Conservation (phyloP, 1,284 basidiomycete species). For the Heterobasidion parviporum region DNA sequence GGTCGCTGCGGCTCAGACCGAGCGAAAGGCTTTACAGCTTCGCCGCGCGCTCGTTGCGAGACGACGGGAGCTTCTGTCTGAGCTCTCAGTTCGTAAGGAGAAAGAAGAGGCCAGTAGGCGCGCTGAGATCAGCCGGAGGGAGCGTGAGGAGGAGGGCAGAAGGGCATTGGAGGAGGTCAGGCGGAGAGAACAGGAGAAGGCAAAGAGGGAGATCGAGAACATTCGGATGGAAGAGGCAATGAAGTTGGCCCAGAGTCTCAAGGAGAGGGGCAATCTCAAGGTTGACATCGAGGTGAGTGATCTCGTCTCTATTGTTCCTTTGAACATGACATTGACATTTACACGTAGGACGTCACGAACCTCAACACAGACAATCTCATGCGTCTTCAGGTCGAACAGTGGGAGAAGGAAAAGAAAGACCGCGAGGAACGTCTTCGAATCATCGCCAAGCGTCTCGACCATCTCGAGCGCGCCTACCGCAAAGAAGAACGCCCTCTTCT, state of each 20-base stretch:
- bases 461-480: constrained; percentile 92
- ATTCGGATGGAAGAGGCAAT: constrained; percentile 83
- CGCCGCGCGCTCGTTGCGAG: constrained; percentile 81
- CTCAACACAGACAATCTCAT: constrained; percentile 88
- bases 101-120: constrained; percentile 83
- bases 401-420: constrained; percentile 96
- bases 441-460: constrained; percentile 87
- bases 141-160: constrained; percentile 70
- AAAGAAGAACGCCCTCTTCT: constrained; percentile 90
- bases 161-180: constrained; percentile 63
- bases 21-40: constrained; percentile 71
- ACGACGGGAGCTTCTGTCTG: constrained; percentile 82
- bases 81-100: constrained; percentile 82
- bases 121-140: constrained; percentile 62
- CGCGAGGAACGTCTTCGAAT: constrained; percentile 80
- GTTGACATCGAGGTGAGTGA: constrained; percentile 68
- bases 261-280: constrained; percentile 82
- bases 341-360: constrained; percentile 66
- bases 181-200: constrained; percentile 72
- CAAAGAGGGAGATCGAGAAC: constrained; percentile 76
- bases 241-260: constrained; percentile 83
- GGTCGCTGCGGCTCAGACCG: constrained; percentile 52
- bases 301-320: not conserved
- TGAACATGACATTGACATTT: constrained; percentile 3
- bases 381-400: constrained; percentile 86